Percentiles rank a stretch among this genome's conserved stretches.
These are phyloP conservation scores for Aspergillus pseudoglaucus DNA, from an alignment of 2,329 filamentous ascomycete species.

Conservation along the genomic window DNA sequence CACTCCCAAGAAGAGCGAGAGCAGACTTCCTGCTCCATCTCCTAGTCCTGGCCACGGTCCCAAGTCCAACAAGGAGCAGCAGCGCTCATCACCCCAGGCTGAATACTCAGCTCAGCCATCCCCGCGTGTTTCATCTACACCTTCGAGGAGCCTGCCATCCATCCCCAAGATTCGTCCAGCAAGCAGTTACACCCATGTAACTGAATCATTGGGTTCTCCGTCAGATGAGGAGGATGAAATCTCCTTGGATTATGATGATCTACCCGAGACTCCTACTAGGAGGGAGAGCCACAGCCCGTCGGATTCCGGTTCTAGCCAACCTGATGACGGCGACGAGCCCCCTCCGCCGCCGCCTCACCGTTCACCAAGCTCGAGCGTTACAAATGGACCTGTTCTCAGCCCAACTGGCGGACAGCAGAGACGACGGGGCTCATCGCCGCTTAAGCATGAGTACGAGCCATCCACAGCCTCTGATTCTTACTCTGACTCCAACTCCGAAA, in stretches of 20 bases:
- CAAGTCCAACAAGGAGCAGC: conserved; percentile 12
- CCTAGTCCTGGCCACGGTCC: conserved; percentile 5
- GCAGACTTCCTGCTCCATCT: conserved; percentile 1
- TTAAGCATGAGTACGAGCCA: conserved; percentile 95
- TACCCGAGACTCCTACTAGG: conserved; percentile 20
- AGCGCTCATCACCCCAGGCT: conserved; percentile 15
- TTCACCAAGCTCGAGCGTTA: conserved; percentile 45
- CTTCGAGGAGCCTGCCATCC: conserved; percentile 39
- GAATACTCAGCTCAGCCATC: conserved; percentile 24
- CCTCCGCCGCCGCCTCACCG: conserved; percentile 45
- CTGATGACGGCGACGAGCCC: conserved; percentile 28
- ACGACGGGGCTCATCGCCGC: conserved; percentile 77
- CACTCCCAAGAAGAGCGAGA: conserved; percentile 6
- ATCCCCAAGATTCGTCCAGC: conserved; percentile 38
- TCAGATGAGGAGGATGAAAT: conserved; percentile 25
- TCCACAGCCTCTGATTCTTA: conserved; percentile 64
- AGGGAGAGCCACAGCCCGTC: conserved; percentile 19
- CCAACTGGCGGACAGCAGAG: conserved; percentile 45
- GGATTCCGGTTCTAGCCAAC: conserved; percentile 18
- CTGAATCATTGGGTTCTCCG: conserved; percentile 15
- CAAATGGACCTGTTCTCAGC: conserved; percentile 42
- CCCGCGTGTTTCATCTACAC: conserved; percentile 41
- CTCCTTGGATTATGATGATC: conserved; percentile 12
- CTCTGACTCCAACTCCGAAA: conserved; percentile 49
- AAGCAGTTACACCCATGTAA: conserved; percentile 29